Conservation (phyloP, 2,329 filamentous ascomycete species). For the Hypoxylon sp. region DNA sequence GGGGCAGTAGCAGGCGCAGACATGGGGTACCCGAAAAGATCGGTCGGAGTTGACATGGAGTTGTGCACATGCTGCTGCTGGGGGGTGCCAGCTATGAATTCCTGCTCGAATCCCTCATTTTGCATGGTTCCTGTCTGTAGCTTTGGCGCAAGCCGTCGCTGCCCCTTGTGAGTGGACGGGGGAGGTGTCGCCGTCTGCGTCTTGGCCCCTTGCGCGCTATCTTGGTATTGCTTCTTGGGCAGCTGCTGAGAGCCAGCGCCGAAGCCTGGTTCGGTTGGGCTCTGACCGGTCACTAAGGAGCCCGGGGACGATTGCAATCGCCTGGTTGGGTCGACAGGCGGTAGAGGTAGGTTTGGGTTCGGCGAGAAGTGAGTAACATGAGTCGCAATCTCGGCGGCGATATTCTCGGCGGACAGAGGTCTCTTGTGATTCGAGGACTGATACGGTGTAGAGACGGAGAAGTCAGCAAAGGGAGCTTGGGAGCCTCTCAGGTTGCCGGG, state of each 20-base stretch:
- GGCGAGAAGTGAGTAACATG: conserved; percentile 70
- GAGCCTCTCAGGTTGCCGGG: conserved; percentile 63
- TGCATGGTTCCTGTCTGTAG: conserved; percentile 60
- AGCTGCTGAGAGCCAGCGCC: conserved; percentile 42
- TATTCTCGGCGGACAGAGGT: conserved; percentile 58
- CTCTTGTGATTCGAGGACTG: conserved; percentile 55
- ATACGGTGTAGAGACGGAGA: conserved; percentile 50
- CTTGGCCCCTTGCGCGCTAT: conserved; percentile 50
- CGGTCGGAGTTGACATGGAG: conserved; percentile 57
- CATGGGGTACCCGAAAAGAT: conserved; percentile 68
- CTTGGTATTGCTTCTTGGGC: conserved; percentile 57
- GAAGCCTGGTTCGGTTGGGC: conserved; percentile 43
- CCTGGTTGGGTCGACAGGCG: conserved; percentile 66
- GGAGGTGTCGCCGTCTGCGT: conserved; percentile 67
- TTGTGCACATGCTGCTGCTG: conserved; percentile 57
- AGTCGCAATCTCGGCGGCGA: conserved; percentile 61
- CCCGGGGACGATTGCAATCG: conserved; percentile 66
- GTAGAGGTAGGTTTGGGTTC: conserved; percentile 60
- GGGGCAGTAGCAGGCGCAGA: conserved; percentile 62
- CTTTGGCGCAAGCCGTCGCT: conserved; percentile 63
- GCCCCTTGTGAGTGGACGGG: conserved; percentile 62
- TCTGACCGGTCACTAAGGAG: conserved; percentile 47
- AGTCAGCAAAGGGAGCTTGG: conserved; percentile 56
- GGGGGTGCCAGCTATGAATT: conserved; percentile 58
- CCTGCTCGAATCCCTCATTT: conserved; percentile 63